Base-by-base conservation (phyloP, 2,329 filamentous ascomycete species). In the Clarireedia hainanense region DNA sequence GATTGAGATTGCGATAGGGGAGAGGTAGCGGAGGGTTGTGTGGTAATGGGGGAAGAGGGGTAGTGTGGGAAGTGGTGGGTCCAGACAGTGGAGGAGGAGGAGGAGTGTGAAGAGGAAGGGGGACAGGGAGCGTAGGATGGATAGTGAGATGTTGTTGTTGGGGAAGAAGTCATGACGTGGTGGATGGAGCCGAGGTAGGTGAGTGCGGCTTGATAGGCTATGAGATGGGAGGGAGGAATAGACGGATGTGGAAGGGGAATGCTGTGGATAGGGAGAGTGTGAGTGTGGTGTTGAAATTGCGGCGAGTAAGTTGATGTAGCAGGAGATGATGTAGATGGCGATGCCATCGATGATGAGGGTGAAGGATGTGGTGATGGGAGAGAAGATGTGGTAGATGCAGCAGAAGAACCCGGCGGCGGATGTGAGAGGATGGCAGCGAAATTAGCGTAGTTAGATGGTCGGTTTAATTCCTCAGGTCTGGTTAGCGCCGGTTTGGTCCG, bases 401-500 rank as follows among this genome's bases (percentile, higher is more conserved):
- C 37, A 40, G 37, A 15, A 40, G 37, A 40, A 40, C 1, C 7
- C 23, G 42, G 42, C 20, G 42, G 42, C 4, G 45, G 52, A 27
- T 40, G 48, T 12, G 45, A 34, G n/a, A 54, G 52, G 4, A 54
- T 54, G 27, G 45, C 36, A n/a, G 40, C 39, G 46, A 55, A 49
- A 9, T 49, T 45, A 14, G 46, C 34, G 7, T 36, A 47, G 6
- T 49, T 49, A 23, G 37, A 34, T 4, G 52, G 52, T 10, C 52
- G 52, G 6, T 50, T 49, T 36, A 50, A 24, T 43, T 55, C 52
- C 49, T 55, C 52, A 9, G 52, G 52, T 43, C 27, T 55, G 17
- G 52, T 50, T 6, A 55, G 52, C 7, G 52, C 52, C 6, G 53
- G 47, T 15, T 53, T 47, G 9, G 53, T 55, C 14, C 57, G 39